phyloP scores from a whole-genome alignment of 164 flowering plant genomes.

The Akebia trifoliata region DNA sequence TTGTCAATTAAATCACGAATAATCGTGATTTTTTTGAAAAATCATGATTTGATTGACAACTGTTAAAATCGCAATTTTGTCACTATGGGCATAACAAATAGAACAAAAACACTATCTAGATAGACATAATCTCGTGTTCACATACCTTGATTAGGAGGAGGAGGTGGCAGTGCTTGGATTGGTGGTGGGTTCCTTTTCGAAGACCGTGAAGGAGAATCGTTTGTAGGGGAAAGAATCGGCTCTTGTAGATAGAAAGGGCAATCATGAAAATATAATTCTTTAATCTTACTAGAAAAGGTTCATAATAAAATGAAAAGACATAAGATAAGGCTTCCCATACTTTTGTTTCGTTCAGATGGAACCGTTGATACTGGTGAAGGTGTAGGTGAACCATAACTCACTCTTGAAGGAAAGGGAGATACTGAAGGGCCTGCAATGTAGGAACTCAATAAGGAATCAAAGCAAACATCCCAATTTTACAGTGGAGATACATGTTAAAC shows the following conservation, averaged over 20 bases:
- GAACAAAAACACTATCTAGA: too few relatives aligned
- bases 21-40: too few relatives aligned
- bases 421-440: conserved; percentile 28
- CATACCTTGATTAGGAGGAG: conserved; percentile 76
- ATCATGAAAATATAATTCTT: neutral
- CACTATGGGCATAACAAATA: too few relatives aligned
- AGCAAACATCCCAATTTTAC: neutral
- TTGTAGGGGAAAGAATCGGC: conserved; percentile 25
- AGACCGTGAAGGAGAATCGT: conserved; percentile 36
- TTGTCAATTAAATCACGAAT: too few relatives aligned
- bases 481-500: too few relatives aligned
- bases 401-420: conserved; percentile 33
- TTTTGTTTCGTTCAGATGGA: conserved; percentile 21
- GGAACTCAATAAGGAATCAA: conserved; percentile 12
- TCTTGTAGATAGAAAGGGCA: conserved; percentile 22
- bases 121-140: too few relatives aligned
- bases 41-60: too few relatives aligned
- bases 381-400: conserved; percentile 26
- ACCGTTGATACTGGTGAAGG: conserved; percentile 35
- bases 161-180: conserved; percentile 43
- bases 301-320: neutral
- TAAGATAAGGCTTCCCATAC: conserved; percentile 32
- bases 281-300: neutral
- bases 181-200: conserved; percentile 30
- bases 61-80: too few relatives aligned